Base-by-base conservation (phyloP, 2,329 filamentous ascomycete genomes). In the Paecilomyces niveus region DNA sequence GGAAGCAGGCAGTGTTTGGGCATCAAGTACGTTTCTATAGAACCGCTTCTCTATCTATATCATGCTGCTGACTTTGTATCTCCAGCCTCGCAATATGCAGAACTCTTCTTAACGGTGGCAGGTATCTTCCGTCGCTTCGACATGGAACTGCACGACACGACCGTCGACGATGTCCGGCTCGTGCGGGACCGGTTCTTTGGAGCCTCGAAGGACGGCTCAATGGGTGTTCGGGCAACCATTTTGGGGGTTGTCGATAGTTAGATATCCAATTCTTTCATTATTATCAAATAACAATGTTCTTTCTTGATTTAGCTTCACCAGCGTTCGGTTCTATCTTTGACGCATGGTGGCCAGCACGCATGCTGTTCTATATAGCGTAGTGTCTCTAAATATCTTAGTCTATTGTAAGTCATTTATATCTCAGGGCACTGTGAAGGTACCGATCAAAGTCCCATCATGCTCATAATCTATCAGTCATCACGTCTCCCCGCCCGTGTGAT, bases 1-100 rank as follows among this genome's bases (percentile, higher is more conserved):
- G 79, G 79, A 0, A 74, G 70, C 3, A 67, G 79, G 22, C 74
- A 75, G 65, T 82, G 80, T 59, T 68, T 78, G 11, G 80, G 80
- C 15, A 76, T 77, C 52, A 77, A 80, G 68, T 71, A 63, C 11
- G 61, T 56, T 24, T 21, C 10, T 10, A 10, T 22, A 4, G 18
- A 5, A 35, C 45, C 15, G 3, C 29, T 35, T 29, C 3, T 22
- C 2, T 22, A 7, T 54, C 50, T 26, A 39, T 22, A 32, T 31
- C 50, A n/a, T 35, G 11, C 11, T 22, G 21, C 55, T 51, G 7
- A 54, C 49, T 15, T 18, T 29, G 1, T 21, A 51, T 24, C 51
- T 18, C 15, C 6, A 74, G 71, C 31, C 67, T 74, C 2, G 72
- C 72, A n/a, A 1, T 65, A 68, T 18, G 66, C 71, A 4, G 71